Conservation (phyloP, 805 yeast genomes). For the Metschnikowia similis region DNA sequence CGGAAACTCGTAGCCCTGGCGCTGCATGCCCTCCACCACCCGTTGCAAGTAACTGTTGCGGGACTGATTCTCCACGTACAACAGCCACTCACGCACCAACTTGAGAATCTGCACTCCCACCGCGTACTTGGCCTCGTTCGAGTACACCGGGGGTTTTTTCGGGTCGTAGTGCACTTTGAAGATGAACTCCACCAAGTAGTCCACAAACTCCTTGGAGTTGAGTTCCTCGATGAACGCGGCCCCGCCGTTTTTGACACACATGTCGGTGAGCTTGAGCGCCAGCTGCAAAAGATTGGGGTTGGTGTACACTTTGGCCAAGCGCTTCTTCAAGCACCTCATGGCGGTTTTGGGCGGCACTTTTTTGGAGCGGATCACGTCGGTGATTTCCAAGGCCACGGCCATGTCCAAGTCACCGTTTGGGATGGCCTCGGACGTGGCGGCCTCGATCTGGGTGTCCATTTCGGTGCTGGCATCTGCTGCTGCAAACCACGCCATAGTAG, state of each 20-base stretch:
- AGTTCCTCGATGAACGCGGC: conserved; percentile 74
- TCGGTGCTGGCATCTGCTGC: conserved; percentile 31
- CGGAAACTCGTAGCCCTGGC: conserved; percentile 69
- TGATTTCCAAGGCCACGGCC: conserved; percentile 68
- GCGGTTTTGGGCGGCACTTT: conserved; percentile 75
- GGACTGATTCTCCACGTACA: conserved; percentile 58
- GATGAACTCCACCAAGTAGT: conserved; percentile 55
- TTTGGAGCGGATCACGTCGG: conserved; percentile 82
- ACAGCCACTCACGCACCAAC: conserved; percentile 72
- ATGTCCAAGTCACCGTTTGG: conserved; percentile 88
- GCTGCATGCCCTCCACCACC: conserved; percentile 54
- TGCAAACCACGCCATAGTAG: conserved; percentile 51
- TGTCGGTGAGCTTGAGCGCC: conserved; percentile 71
- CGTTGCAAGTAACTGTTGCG: conserved; percentile 63
- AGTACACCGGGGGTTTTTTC: conserved; percentile 18
- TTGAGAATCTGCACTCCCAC: conserved; percentile 60
- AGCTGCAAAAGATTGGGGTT: conserved; percentile 82
- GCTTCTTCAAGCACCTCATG: conserved; percentile 76
- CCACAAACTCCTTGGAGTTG: conserved; percentile 81
- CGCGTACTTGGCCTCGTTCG: conserved; percentile 22
- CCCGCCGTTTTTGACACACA: conserved; percentile 92
- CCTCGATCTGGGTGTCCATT: conserved; percentile 60
- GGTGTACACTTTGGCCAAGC: conserved; percentile 51
- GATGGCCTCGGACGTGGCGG: conserved; percentile 83
- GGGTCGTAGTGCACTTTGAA: conserved; percentile 37